These are phyloP conservation scores for Cladosporium sp. DNA, from an alignment of 2,329 filamentous ascomycete species.

Conservation along the genomic window DNA sequence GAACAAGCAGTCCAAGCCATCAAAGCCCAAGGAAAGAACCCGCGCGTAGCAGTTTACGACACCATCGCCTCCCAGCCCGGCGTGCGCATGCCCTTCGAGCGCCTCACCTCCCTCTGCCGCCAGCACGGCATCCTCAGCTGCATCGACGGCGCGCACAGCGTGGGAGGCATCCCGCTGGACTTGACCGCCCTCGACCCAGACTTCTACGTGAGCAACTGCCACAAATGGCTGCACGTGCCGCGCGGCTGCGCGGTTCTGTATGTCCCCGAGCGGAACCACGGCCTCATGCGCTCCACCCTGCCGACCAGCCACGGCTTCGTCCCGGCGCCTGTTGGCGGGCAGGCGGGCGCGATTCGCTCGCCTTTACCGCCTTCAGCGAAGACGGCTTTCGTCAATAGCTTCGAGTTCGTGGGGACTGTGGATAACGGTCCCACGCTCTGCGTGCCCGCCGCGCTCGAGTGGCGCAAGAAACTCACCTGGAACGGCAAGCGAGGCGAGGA, in stretches of 20 bases:
- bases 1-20: conserved; percentile 52
- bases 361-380: conserved; percentile 45
- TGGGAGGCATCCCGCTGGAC: conserved; percentile 74
- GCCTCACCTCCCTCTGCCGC: conserved; percentile 59
- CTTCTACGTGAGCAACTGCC: conserved; percentile 82
- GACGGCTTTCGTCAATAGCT: conserved; percentile 62
- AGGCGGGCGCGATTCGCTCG: conserved; percentile 24
- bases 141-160: conserved; percentile 79
- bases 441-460: conserved; percentile 66
- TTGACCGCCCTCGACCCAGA: conserved; percentile 66
- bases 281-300: conserved; percentile 66
- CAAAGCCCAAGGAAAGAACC: conserved; percentile 54
- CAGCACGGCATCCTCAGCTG: conserved; percentile 66
- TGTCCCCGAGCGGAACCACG: conserved; percentile 72
- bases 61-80: conserved; percentile 75
- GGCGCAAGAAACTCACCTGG: conserved; percentile 50
- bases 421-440: conserved; percentile 71
- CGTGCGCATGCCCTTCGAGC: conserved; percentile 73
- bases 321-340: conserved; percentile 34
- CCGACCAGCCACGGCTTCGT: conserved; percentile 79
- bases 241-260: conserved; percentile 78
- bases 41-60: conserved; percentile 72
- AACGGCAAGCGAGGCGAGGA: conserved; percentile 54
- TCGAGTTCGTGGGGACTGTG: conserved; percentile 72
- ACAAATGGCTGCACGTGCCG: conserved; percentile 86